Conservation (phyloP, 2,329 filamentous ascomycete species). For the Paecilomyces sp. region DNA sequence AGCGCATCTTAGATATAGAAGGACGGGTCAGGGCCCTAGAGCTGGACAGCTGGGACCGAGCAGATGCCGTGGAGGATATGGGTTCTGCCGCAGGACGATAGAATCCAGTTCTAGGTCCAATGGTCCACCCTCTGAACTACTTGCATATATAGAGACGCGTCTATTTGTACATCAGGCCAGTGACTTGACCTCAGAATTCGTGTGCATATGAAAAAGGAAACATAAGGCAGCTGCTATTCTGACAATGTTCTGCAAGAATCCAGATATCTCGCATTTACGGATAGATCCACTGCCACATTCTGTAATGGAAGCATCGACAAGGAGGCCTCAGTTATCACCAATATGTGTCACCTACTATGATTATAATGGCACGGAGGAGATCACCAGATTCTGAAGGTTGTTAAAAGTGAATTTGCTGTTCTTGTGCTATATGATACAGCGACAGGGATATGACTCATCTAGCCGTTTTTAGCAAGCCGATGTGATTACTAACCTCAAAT, state of each 20-base stretch:
- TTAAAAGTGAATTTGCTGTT: too few relatives aligned
- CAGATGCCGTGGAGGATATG: slow-evolving; percentile 64
- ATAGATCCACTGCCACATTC: too few relatives aligned
- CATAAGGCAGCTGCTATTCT: background rate
- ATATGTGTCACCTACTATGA: too few relatives aligned
- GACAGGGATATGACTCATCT: too few relatives aligned
- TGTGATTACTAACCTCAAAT: too few relatives aligned
- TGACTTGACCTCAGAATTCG: background rate
- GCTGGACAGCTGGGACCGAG: slow-evolving; percentile 64
- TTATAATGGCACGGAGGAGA: too few relatives aligned
- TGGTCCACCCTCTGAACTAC: background rate
- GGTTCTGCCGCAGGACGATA: slow-evolving; percentile 33
- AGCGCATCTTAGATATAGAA: slow-evolving; percentile 51
- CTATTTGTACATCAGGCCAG: background rate
- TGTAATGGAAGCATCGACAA: too few relatives aligned
- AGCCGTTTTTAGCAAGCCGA: too few relatives aligned
- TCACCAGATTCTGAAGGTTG: too few relatives aligned
- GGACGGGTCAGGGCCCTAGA: slow-evolving; percentile 58
- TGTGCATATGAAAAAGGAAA: background rate
- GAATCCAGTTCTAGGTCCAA: background rate
- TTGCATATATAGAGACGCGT: background rate
- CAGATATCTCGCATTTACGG: too few relatives aligned
- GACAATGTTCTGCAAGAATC: background rate
- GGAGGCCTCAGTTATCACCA: too few relatives aligned
- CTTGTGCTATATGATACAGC: too few relatives aligned